A percentile compares a stretch with the other conserved stretches of the same genome.
Conservation (phyloP, 257 asterid genomes). For the Thymus mandschuricus region DNA sequence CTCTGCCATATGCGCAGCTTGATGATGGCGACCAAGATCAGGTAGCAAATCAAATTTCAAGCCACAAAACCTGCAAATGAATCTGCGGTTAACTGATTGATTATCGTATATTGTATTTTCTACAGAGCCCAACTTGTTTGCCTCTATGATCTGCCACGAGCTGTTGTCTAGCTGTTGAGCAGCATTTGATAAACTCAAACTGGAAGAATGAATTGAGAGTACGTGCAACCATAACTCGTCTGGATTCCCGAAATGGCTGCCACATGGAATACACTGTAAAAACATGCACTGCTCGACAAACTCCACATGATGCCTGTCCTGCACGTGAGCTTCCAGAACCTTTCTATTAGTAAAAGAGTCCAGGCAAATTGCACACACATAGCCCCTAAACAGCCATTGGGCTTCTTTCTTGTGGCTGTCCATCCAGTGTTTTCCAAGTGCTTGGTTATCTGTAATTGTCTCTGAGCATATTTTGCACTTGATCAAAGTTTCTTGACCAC, state of each 20-base stretch:
- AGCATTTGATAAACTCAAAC: constrained; percentile 54
- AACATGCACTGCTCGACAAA: constrained; percentile 97
- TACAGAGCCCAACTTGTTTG: constrained; percentile 35
- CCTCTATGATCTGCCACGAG: constrained; percentile 43
- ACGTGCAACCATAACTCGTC: constrained; percentile 95
- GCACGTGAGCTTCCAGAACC: constrained; percentile 88
- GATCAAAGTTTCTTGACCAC: constrained; percentile 48
- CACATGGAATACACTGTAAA: constrained; percentile 90
- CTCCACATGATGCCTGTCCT: constrained; percentile 88
- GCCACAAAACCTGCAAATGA: constrained; percentile 88
- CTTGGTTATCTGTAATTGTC: constrained; percentile 61
- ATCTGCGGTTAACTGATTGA: constrained; percentile 62
- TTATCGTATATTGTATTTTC: constrained; percentile 45
- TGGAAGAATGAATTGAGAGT: constrained; percentile 63
- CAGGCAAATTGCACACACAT: constrained; percentile 92
- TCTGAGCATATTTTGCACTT: constrained; percentile 87
- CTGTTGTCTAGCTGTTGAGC: constrained; percentile 41
- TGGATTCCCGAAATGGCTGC: constrained; percentile 81
- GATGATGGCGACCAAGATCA: constrained; percentile 99
- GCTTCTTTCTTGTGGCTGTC: constrained; percentile 90
- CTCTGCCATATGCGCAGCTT: constrained; percentile 95
- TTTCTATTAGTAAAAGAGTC: constrained; percentile 95
- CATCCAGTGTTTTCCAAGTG: constrained; percentile 84
- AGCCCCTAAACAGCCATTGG: constrained; percentile 96
- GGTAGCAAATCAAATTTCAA: constrained; percentile 95